Evolutionary conservation across 495 filamentous ascomycete genomes (phyloP).

Genomic region (Acidiella bohemica): DNA sequence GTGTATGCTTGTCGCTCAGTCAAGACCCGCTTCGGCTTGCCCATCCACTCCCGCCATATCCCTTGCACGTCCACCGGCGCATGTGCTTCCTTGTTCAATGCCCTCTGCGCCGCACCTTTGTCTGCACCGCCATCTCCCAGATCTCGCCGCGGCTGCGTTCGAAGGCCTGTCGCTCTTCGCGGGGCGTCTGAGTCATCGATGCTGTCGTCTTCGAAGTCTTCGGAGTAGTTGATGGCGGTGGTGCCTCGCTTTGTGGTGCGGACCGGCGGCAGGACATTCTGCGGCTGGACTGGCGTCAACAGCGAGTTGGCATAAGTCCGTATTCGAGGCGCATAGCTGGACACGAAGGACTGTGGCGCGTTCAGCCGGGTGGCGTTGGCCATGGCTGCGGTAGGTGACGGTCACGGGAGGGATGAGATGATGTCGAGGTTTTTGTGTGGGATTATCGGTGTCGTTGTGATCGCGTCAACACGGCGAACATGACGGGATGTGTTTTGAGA

Average conservation of each 20-base stretch:
- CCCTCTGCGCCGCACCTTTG: constrained; percentile 49
- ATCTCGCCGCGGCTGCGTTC: constrained; percentile 61
- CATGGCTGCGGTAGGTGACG: constrained; percentile 16
- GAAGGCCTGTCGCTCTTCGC: constrained; percentile 67
- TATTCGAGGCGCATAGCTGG: constrained; percentile 81
- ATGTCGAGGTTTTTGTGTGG: neutral
- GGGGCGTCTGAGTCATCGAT: constrained; percentile 76
- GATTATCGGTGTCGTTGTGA: constrained; percentile 9
- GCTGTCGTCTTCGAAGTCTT: constrained; percentile 90
- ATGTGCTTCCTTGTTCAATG: constrained; percentile 70
- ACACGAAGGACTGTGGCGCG: constrained; percentile 74
- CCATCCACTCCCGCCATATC: constrained; percentile 91
- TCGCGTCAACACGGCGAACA: constrained; percentile 7
- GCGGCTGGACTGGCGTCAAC: constrained; percentile 71
- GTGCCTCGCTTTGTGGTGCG: constrained; percentile 95
- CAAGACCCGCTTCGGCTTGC: constrained; percentile 48
- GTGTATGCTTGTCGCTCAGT: constrained; percentile 67
- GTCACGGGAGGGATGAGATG: constrained; percentile 10
- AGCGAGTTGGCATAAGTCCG: constrained; percentile 87
- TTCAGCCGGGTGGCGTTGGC: constrained; percentile 13
- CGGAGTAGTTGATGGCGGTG: constrained; percentile 90
- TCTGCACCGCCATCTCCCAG: too few species aligned
- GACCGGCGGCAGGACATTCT: constrained; percentile 46
- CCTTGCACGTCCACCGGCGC: constrained; percentile 75
- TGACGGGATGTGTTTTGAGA: constrained; percentile 3